Base-by-base conservation (phyloP, 2,329 filamentous ascomycete species). In the Aschersonia sp. region DNA sequence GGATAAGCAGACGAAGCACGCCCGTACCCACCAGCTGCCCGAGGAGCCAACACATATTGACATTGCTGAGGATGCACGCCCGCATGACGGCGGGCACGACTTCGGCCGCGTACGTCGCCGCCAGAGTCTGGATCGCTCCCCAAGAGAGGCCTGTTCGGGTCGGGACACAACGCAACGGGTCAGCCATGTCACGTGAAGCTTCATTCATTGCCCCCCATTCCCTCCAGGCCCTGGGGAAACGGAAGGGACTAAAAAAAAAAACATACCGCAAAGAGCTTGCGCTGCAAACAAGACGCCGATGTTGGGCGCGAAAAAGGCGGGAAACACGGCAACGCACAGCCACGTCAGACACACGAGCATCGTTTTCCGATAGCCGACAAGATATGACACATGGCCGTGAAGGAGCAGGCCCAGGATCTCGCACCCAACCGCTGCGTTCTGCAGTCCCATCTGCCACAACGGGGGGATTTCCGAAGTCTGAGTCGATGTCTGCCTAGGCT, bases 11-110 rank as follows among this genome's bases (percentile, higher is more conserved):
- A 28, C 61, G 57, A 12, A 67, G 57, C 3, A 69, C 61, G 0
- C 61, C 63, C 1, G 61, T 59, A 0, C 58, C 59, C 2, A 66
- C 54, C 9, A 71, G 53, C 46, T 70, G 66, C 1, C 68, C 68
- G 6, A 68, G 61, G 7, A 65, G 56, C 60, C 65, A 70, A 48
- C 67, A 70, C 50, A 70, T 56, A 48, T 71, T 71, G 45, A 65
- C 60, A 45, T 66, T 66, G 5, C 59, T 62, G 0, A 65, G 63
- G 2, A 71, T 53, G 45, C 65, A 68, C 1, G 60, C 51, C 10
- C 57, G 49, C 9, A 59, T 20, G 55, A 58, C 28, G 62, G 59
- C 31, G 53, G 68, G 60, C 28, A 56, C 53, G 5, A 61, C 56
- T 42, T 70, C 68, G 1, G 67, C 64, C 0, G 66, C 65, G 45